Conservation (phyloP, 2,329 filamentous ascomycete genomes). For the Cladosporium phlei region DNA sequence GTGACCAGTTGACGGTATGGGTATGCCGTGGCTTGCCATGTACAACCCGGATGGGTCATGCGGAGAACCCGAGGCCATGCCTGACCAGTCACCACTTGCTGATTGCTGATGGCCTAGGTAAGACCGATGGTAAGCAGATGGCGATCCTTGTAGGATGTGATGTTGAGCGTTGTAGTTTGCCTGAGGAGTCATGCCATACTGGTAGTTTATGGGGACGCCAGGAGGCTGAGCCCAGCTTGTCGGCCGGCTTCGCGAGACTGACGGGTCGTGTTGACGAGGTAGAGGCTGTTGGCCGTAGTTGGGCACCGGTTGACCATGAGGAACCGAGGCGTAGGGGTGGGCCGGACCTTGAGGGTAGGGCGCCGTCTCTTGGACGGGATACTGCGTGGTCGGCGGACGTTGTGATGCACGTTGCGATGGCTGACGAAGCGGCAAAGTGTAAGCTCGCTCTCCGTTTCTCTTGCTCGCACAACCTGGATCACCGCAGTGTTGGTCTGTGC, state of each 20-base stretch:
- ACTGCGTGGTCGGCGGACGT: constrained; percentile 16
- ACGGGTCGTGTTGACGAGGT: constrained; percentile 17
- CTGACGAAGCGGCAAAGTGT: constrained; percentile 18
- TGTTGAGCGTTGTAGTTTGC: constrained; percentile 11
- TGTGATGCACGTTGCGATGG: constrained; percentile 13
- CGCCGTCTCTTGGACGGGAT: constrained; percentile 14
- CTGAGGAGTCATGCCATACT: neutral
- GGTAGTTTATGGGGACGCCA: neutral
- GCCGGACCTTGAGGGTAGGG: constrained; percentile 15
- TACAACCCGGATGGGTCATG: constrained; percentile 1
- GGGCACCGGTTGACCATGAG: neutral
- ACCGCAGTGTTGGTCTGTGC: constrained; percentile 45
- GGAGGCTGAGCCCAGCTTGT: constrained; percentile 19
- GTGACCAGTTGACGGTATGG: neutral
- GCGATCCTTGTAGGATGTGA: constrained; percentile 24
- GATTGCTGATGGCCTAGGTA: constrained; percentile 10
- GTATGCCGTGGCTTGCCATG: neutral
- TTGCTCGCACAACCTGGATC: constrained; percentile 30
- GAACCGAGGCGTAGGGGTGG: constrained; percentile 18
- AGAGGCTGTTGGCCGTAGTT: constrained; percentile 1
- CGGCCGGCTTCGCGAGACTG: constrained; percentile 19
- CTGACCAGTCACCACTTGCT: constrained; percentile 3
- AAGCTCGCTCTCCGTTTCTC: constrained; percentile 22
- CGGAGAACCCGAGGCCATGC: constrained; percentile 14
- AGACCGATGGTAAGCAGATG: constrained; percentile 22